A percentile compares a stretch with the other conserved stretches of the same genome.
Evolutionary conservation across 2,329 filamentous ascomycete species (phyloP).

Genomic region (Fusarium udum): DNA sequence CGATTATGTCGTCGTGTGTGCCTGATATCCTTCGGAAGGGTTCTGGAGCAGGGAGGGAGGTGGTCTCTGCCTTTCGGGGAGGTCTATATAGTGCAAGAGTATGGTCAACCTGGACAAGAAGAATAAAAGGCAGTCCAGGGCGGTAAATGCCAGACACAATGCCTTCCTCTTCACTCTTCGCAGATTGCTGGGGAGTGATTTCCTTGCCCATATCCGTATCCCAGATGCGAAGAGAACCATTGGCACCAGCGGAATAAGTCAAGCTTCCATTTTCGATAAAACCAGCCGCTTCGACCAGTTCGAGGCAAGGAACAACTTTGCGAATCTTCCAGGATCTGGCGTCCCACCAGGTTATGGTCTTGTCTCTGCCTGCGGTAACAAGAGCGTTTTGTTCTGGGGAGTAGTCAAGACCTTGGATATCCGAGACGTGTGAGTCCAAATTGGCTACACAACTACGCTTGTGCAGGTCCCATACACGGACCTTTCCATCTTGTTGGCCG

Average conservation of each 20-base stretch:
- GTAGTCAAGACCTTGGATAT: constrained; percentile 89
- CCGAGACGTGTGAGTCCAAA: constrained; percentile 92
- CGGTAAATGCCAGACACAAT: constrained; percentile 79
- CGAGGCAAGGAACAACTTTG: constrained; percentile 83
- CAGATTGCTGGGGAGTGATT: constrained; percentile 76
- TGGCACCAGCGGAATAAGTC: constrained; percentile 86
- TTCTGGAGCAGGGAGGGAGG: constrained; percentile 52
- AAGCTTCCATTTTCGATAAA: constrained; percentile 77
- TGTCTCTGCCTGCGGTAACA: constrained; percentile 88
- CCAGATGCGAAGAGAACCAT: constrained; percentile 86
- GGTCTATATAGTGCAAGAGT: constrained; percentile 78
- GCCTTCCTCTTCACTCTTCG: constrained; percentile 68
- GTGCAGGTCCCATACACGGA: constrained; percentile 90
- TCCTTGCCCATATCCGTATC: constrained; percentile 79
- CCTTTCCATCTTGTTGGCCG: constrained; percentile 92
- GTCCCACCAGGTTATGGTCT: constrained; percentile 94
- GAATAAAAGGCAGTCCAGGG: constrained; percentile 71
- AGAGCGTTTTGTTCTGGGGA: constrained; percentile 77
- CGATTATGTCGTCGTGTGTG: constrained; percentile 97
- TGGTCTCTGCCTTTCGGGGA: constrained; percentile 52
- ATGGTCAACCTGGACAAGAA: constrained; percentile 90
- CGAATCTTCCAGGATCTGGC: constrained; percentile 83
- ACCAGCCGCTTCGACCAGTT: constrained; percentile 84
- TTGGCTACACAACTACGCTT: constrained; percentile 80
- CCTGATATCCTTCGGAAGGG: constrained; percentile 86